These are phyloP conservation scores for Aureobasidium melanogenum DNA, from an alignment of 2,329 filamentous ascomycete genomes.

Conservation along the genomic window DNA sequence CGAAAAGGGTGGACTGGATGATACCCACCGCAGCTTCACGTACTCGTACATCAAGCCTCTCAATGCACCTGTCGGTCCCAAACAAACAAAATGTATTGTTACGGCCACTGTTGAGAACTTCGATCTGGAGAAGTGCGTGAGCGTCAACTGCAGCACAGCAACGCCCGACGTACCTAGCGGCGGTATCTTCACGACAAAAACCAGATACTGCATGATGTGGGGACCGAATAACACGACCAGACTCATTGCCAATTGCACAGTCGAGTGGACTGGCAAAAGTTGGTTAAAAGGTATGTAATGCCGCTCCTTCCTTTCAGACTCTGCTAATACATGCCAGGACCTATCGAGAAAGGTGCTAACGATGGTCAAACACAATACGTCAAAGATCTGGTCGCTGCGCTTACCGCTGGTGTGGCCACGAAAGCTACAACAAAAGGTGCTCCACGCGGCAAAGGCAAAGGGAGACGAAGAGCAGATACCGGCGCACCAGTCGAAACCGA, in stretches of 20 bases:
- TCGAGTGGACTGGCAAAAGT: slow-evolving; percentile 96
- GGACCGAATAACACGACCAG: slow-evolving; percentile 77
- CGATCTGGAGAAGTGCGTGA: slow-evolving; percentile 80
- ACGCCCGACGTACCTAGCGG: slow-evolving; percentile 94
- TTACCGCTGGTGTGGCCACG: slow-evolving; percentile 64
- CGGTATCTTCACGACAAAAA: slow-evolving; percentile 85
- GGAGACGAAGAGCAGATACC: slow-evolving; percentile 45
- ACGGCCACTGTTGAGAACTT: slow-evolving; percentile 74
- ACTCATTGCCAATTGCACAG: slow-evolving; percentile 76
- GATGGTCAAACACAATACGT: slow-evolving; percentile 81
- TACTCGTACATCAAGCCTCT: slow-evolving; percentile 92
- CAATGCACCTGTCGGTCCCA: slow-evolving; percentile 74
- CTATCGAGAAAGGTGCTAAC: slow-evolving; percentile 91
- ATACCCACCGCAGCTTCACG: slow-evolving; percentile 62
- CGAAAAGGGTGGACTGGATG: slow-evolving; percentile 65
- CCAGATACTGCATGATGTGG: slow-evolving; percentile 91
- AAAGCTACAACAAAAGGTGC: slow-evolving; percentile 42
- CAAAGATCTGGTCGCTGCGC: slow-evolving; percentile 65
- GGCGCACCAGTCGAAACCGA: slow-evolving; percentile 25
- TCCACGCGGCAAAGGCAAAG: slow-evolving; percentile 36
- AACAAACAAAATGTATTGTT: slow-evolving; percentile 88
- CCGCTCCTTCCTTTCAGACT: neutral
- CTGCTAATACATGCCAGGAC: slow-evolving; percentile 39
- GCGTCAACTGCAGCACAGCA: slow-evolving; percentile 72
- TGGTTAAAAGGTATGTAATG: slow-evolving; percentile 59